Percentiles rank a stretch among this genome's conserved stretches.
phyloP scores from a whole-genome alignment of 2,329 filamentous ascomycete genomes.

The Xylaria multiplex region DNA sequence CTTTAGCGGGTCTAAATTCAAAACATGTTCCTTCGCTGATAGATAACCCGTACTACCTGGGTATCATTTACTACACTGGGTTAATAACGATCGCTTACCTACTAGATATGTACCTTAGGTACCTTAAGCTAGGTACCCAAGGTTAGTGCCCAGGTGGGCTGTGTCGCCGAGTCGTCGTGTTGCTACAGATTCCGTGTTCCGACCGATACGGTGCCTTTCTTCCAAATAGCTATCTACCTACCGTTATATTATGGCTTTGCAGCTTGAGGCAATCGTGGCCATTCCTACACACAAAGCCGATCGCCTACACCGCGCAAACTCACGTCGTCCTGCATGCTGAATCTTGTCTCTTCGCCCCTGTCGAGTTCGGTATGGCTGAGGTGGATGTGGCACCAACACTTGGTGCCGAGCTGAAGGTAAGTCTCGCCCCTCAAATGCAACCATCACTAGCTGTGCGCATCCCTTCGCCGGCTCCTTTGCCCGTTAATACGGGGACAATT shows the following conservation, averaged over 20 bases:
- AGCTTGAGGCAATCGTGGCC: constrained; percentile 22
- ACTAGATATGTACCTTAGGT: constrained; percentile 1
- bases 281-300: constrained; percentile 23
- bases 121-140: not conserved
- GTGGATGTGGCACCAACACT: constrained; percentile 86
- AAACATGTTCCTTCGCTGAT: not conserved
- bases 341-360: constrained; percentile 28
- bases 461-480: not conserved
- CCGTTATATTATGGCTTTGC: constrained; percentile 31
- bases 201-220: not conserved
- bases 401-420: constrained; percentile 91
- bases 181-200: constrained; percentile 6
- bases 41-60: not conserved
- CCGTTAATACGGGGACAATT: not conserved
- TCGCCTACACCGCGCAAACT: constrained; percentile 16
- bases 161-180: constrained; percentile 18
- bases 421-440: constrained; percentile 43
- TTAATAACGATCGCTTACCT: not conserved
- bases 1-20: constrained; percentile 6
- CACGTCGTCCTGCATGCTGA: constrained; percentile 40
- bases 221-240: not conserved
- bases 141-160: constrained; percentile 22
- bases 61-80: too few species aligned
- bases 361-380: constrained; percentile 73
- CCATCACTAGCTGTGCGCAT: constrained; percentile 21